These are phyloP conservation scores for Leavenworthia alabamica DNA, from an alignment of 345 rosid species.

Conservation along the genomic window DNA sequence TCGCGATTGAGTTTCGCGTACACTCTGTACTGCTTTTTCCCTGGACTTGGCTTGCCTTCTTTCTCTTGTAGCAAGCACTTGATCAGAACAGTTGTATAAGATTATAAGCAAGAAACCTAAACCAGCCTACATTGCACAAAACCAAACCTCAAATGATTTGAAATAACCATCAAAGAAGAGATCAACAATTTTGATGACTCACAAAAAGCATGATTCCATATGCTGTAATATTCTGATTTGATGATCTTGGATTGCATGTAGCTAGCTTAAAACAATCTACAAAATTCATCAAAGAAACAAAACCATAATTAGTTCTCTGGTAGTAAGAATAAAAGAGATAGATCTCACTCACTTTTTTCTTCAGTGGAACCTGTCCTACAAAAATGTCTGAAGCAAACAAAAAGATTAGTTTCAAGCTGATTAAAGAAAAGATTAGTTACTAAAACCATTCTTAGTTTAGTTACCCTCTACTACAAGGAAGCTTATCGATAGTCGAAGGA, in stretches of 20 bases:
- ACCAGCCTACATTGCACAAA: slow-evolving; percentile 49
- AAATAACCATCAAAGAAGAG: neutral
- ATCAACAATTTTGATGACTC: slow-evolving; percentile 45
- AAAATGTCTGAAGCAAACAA: slow-evolving; percentile 58
- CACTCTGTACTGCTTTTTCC: slow-evolving; percentile 84
- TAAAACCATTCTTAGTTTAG: slow-evolving; percentile 34
- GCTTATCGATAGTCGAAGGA: slow-evolving; percentile 65
- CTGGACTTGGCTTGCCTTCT: slow-evolving; percentile 78
- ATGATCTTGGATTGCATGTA: slow-evolving; percentile 61
- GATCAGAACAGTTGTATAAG: slow-evolving; percentile 91
- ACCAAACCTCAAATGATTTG: neutral
- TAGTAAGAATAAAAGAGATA: neutral
- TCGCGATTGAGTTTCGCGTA: slow-evolving; percentile 63
- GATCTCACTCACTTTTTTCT: slow-evolving; percentile 48
- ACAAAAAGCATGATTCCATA: slow-evolving; percentile 88
- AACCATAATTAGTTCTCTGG: neutral
- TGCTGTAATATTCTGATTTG: slow-evolving; percentile 85
- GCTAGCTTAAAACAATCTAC: slow-evolving; percentile 83
- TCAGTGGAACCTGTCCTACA: slow-evolving; percentile 88
- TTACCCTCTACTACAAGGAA: slow-evolving; percentile 86
- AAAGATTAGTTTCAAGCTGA: slow-evolving; percentile 17
- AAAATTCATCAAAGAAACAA: slow-evolving; percentile 29
- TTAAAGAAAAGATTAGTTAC: slow-evolving; percentile 14
- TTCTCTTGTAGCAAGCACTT: slow-evolving; percentile 87
- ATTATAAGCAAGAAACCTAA: slow-evolving; percentile 64